phyloP scores from a whole-genome alignment of 495 filamentous ascomycete species.

The Penicillium angulare region DNA sequence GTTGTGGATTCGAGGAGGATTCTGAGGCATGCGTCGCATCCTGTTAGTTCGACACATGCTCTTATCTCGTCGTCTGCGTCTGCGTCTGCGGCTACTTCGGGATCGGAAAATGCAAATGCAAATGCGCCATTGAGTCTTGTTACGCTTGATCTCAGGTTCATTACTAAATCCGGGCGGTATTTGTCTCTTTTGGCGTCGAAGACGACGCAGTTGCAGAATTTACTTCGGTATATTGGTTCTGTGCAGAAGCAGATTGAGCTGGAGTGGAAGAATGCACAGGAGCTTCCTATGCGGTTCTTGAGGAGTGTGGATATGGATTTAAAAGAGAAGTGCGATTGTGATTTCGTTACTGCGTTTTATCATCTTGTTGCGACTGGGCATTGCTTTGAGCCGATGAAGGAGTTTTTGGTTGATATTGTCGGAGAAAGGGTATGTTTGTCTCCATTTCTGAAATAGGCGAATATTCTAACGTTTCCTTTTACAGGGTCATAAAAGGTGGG shows the following conservation, averaged over 20 bases:
- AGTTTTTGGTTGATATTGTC: slow-evolving; percentile 88
- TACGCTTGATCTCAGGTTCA: slow-evolving; percentile 79
- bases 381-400: slow-evolving; percentile 70
- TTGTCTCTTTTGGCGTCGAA: slow-evolving; percentile 81
- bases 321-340: slow-evolving; percentile 55
- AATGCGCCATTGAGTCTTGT: slow-evolving; percentile 56
- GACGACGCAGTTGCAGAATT: slow-evolving; percentile 80
- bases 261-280: slow-evolving; percentile 80
- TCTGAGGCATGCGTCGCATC: slow-evolving; percentile 66
- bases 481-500: slow-evolving; percentile 94
- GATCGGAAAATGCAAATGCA: no score
- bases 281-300: slow-evolving; percentile 75
- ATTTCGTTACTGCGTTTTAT: slow-evolving; percentile 74
- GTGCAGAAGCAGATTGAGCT: slow-evolving; percentile 68
- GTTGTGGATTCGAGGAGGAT: slow-evolving; percentile 21
- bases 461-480: slow-evolving; percentile 13
- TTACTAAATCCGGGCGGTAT: slow-evolving; percentile 74
- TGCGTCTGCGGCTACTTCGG: slow-evolving; percentile 7
- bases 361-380: slow-evolving; percentile 85
- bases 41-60: slow-evolving; percentile 71
- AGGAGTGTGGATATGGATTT: slow-evolving; percentile 67
- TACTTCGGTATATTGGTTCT: slow-evolving; percentile 78
- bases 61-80: slow-evolving; percentile 52
- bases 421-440: slow-evolving; percentile 66
- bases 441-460: not conserved